A percentile compares a stretch with the other conserved stretches of the same genome.
Evolutionary conservation across 2,329 filamentous ascomycete genomes (phyloP).

Genomic region (Colletotrichum cereale): DNA sequence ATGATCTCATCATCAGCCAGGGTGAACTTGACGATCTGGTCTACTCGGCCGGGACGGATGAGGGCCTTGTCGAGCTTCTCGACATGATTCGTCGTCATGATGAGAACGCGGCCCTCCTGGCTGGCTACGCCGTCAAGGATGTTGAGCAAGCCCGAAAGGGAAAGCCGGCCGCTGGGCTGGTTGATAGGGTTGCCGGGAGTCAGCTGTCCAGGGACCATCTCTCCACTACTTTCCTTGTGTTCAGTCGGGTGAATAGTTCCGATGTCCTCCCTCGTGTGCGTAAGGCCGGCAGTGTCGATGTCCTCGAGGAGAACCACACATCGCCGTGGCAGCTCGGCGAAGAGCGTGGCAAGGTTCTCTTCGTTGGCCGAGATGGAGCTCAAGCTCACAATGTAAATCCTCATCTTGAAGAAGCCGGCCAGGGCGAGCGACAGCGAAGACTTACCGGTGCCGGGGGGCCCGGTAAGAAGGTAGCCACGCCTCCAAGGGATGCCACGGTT

Average conservation of each 20-base stretch:
- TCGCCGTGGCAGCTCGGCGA: slow-evolving; percentile 74
- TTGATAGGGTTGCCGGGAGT: slow-evolving; percentile 48
- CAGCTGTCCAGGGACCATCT: slow-evolving; percentile 51
- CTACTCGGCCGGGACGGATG: slow-evolving; percentile 72
- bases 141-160: slow-evolving; percentile 83
- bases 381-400: slow-evolving; percentile 79
- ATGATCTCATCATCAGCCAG: slow-evolving; percentile 66
- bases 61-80: slow-evolving; percentile 73
- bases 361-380: slow-evolving; percentile 73
- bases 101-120: slow-evolving; percentile 72
- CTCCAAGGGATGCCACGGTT: slow-evolving; percentile 88
- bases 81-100: slow-evolving; percentile 76
- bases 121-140: slow-evolving; percentile 81
- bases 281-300: slow-evolving; percentile 79
- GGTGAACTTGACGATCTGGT: slow-evolving; percentile 70
- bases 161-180: slow-evolving; percentile 58
- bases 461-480: slow-evolving; percentile 84
- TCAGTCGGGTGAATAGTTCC: slow-evolving; percentile 13
- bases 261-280: slow-evolving; percentile 64
- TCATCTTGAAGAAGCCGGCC: slow-evolving; percentile 77
- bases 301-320: slow-evolving; percentile 83
- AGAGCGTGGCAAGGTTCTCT: slow-evolving; percentile 73
- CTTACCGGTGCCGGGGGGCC: slow-evolving; percentile 85
- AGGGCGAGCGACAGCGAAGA: slow-evolving; percentile 78
- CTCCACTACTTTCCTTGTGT: slow-evolving; percentile 42